Conservation (phyloP, 78 protist species). For the Dictyostelium brefeldianum region DNA sequence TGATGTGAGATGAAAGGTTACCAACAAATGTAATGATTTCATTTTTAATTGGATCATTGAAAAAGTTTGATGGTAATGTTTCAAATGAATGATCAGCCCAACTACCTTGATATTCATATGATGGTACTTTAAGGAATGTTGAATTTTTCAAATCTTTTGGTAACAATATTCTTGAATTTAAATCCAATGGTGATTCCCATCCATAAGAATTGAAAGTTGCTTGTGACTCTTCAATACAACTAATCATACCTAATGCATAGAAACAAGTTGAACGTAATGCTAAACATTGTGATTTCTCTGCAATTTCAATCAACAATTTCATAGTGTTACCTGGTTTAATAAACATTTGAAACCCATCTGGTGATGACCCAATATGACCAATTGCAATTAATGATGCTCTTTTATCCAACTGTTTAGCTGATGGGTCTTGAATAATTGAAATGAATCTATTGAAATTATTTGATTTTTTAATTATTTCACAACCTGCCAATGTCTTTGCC, state of each 20-base stretch:
- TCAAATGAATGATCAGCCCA: constrained; percentile 42
- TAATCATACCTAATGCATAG: constrained; percentile 78
- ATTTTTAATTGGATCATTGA: constrained; percentile 47
- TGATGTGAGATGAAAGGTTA: constrained; percentile 47
- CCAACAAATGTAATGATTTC: constrained; percentile 58
- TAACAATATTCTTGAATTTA: constrained; percentile 32
- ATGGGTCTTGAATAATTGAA: not conserved
- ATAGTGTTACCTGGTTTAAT: constrained; percentile 7
- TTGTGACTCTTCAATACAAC: constrained; percentile 47
- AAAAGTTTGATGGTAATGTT: constrained; percentile 2
- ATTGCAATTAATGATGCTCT: constrained; percentile 71
- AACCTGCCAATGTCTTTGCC: constrained; percentile 81
- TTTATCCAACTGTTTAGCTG: constrained; percentile 32
- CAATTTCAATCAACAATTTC: constrained; percentile 1
- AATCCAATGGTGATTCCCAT: constrained; percentile 72
- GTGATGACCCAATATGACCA: constrained; percentile 67
- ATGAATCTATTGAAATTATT: constrained; percentile 16
- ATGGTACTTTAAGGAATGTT: not conserved
- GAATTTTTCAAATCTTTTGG: constrained; percentile 67
- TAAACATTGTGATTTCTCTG: constrained; percentile 63
- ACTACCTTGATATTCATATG: constrained; percentile 49
- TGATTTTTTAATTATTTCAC: constrained; percentile 29
- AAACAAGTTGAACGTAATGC: constrained; percentile 63
- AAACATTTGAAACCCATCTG: constrained; percentile 1
- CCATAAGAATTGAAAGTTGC: constrained; percentile 6